phyloP scores from a whole-genome alignment of 441 rosid species.

The Populus hybrid region DNA sequence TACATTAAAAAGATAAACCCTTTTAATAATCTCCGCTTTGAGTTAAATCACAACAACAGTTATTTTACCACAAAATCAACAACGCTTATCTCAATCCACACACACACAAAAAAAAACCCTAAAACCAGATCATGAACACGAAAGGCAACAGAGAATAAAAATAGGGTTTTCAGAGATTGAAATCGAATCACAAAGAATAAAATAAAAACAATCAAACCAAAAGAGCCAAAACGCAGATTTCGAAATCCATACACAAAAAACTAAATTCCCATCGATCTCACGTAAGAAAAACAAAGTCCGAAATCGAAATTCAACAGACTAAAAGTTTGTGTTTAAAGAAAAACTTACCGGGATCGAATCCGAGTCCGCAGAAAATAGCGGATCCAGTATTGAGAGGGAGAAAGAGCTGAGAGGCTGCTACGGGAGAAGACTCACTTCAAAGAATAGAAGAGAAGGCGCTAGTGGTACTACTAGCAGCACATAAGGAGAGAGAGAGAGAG shows the following conservation, averaged over 20 bases:
- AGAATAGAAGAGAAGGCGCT: neutral
- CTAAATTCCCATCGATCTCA: neutral
- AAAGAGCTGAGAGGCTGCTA: neutral
- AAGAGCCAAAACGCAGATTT: neutral
- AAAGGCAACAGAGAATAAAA: neutral
- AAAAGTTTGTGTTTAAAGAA: too few species aligned
- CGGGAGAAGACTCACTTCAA: neutral
- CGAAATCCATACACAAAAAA: neutral
- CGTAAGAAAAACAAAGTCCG: neutral
- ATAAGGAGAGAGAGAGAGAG: neutral
- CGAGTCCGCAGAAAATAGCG: neutral
- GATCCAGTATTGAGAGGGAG: neutral
- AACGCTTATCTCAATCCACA: neutral
- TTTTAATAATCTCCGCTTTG: neutral
- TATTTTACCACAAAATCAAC: neutral
- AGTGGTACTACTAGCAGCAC: neutral
- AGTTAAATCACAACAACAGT: neutral
- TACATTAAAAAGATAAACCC: neutral
- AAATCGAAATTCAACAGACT: neutral
- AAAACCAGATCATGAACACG: neutral
- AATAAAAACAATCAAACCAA: neutral
- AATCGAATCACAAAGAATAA: neutral
- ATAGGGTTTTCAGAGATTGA: neutral
- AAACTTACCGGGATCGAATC: constrained; percentile 3
- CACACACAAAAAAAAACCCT: neutral